Evolutionary conservation across 768 basidiomycete species (phyloP), one percentile per base, ranked within the genome.

Genomic region (Boletus barrowsii): DNA sequence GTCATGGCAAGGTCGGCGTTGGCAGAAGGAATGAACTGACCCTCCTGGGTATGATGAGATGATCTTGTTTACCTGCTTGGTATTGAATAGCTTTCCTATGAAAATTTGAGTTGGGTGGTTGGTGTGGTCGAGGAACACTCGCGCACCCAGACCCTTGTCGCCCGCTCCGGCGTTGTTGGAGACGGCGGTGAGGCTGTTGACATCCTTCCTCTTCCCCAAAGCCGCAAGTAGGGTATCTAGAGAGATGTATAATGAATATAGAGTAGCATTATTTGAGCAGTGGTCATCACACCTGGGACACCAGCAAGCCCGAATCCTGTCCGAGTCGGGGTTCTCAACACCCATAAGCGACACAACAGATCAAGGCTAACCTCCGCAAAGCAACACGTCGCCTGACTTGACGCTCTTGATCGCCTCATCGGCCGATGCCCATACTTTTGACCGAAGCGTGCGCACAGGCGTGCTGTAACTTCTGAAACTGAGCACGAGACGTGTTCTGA

Each of bases 31-130:
- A 56, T 18, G 36, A 10, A 68, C 78, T 53, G 55, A 86, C 87
- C 88, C 87, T 67, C 93, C 93, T 51, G 93, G 90, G 73, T 93
- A 96, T 46, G 91, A 93, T 9, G 90, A 86, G 61, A 97, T 83
- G 68, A 96, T 81, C 73, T 89, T 95, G 67, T 80, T 77, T 43
- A 95, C 78, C 64, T 94, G 88, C 20, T 87, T 81, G 24, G 79
- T 78, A 58, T 87, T 83, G 33, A 96, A 73, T 41, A 95, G 74
- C 61, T 84, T 84, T 53, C 87, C 92, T 93, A 61, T 40, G 17
- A 10, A 49, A 24, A 30, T 15, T 20, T 56, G 37, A 54, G 53
- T 29, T 39, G 33, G 8, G 18, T 30, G 10, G 15, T 37, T 7
- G 1, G 26, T 29, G 24, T 29, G 22, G 36, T 17, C 3, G n/a